These are phyloP conservation scores for Pyrenophora teres DNA, from an alignment of 2,329 filamentous ascomycete genomes.

Conservation along the genomic window DNA sequence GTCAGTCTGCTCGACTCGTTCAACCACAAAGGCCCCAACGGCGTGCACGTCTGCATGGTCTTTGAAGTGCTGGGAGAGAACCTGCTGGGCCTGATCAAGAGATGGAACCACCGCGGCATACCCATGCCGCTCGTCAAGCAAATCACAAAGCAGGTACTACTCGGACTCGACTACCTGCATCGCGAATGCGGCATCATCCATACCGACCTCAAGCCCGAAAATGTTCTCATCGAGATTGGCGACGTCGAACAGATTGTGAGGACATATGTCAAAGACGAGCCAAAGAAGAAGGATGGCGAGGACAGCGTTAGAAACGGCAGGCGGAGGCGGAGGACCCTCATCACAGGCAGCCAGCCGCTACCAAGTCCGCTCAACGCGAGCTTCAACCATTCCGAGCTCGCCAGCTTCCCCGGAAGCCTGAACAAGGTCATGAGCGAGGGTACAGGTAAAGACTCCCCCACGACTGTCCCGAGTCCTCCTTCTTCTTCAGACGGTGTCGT, in stretches of 20 bases:
- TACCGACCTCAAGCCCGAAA: conserved; percentile 96
- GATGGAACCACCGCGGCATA: conserved; percentile 97
- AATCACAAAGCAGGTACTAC: conserved; percentile 95
- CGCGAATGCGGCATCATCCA: conserved; percentile 99
- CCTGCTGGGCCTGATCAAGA: conserved; percentile 90
- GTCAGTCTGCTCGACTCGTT: conserved; percentile 96
- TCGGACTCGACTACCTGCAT: conserved; percentile 94
- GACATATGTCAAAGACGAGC: conserved; percentile 85
- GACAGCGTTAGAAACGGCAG: conserved; percentile 93
- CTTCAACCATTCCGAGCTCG: conserved; percentile 78
- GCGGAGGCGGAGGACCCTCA: conserved; percentile 85
- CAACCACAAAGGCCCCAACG: conserved; percentile 95
- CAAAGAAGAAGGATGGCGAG: conserved; percentile 69
- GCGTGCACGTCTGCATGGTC: conserved; percentile 98
- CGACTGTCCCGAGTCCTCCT: conserved; percentile 49
- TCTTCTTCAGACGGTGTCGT: conserved; percentile 52
- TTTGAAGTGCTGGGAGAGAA: conserved; percentile 98
- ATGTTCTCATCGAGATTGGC: conserved; percentile 97
- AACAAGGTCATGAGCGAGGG: conserved; percentile 80
- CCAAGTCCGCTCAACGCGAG: conserved; percentile 92
- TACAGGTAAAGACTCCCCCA: conserved; percentile 61
- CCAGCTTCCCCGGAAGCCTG: conserved; percentile 69
- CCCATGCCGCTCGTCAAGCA: conserved; percentile 97
- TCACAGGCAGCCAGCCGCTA: conserved; percentile 94
- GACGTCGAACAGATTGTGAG: conserved; percentile 99